phyloP scores from a whole-genome alignment of 257 asterid species.

The Solanum appendiculatum region DNA sequence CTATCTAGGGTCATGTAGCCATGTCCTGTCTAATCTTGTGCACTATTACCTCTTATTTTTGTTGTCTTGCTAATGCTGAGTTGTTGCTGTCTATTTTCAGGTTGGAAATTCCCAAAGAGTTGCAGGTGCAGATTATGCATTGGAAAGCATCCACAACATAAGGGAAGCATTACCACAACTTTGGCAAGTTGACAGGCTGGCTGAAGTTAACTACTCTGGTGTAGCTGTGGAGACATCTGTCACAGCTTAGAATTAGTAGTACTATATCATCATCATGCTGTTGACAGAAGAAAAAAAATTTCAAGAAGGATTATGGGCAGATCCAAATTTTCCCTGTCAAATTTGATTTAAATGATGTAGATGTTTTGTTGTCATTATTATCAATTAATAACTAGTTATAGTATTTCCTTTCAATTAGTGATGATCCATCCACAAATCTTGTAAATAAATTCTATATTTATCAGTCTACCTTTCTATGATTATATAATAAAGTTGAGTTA shows the following conservation, averaged over 20 bases:
- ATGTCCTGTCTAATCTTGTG: neutral
- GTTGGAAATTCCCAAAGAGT: constrained; percentile 79
- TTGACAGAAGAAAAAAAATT: neutral
- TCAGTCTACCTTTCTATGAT: neutral
- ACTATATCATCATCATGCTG: neutral
- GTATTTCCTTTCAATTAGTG: constrained; percentile 10
- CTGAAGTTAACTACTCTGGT: constrained; percentile 55
- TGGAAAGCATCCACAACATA: constrained; percentile 86
- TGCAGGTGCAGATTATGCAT: constrained; percentile 81
- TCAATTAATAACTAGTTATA: constrained; percentile 6
- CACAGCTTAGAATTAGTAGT: constrained; percentile 37
- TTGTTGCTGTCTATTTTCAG: constrained; percentile 20
- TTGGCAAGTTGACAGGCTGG: constrained; percentile 59
- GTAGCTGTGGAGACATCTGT: constrained; percentile 83
- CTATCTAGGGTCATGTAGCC: neutral
- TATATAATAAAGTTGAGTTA: neutral
- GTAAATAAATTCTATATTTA: constrained; percentile 1
- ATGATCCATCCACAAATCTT: neutral
- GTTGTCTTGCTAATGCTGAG: neutral
- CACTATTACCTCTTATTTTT: neutral
- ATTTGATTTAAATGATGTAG: constrained; percentile 17
- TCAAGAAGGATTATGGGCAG: constrained; percentile 14
- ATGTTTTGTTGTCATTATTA: constrained; percentile 22
- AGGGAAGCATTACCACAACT: constrained; percentile 91
- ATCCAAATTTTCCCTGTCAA: neutral